Evolutionary conservation across 768 basidiomycete genomes (phyloP).

Genomic region (Suillus cothurnatus): DNA sequence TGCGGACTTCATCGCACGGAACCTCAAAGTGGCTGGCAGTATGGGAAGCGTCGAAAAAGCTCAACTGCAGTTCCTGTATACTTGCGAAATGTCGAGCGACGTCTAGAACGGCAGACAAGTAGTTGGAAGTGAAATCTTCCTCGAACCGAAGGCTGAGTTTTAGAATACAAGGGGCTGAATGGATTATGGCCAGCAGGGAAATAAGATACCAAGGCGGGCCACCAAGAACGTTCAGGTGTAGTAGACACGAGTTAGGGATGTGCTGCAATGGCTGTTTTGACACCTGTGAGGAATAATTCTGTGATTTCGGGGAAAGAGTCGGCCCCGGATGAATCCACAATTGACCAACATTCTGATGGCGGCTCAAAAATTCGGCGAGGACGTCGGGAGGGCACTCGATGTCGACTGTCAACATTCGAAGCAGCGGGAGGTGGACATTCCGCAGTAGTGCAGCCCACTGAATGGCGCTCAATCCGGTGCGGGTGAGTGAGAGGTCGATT

Average conservation of each 20-base stretch:
- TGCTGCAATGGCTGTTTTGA: background rate
- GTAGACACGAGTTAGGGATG: rapidly evolving
- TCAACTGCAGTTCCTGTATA: background rate
- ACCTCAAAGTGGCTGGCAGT: background rate
- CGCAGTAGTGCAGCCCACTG: background rate
- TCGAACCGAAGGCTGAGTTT: background rate
- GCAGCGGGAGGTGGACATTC: background rate
- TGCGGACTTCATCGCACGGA: background rate
- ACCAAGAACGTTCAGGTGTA: background rate
- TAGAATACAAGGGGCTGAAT: background rate
- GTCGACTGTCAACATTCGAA: background rate
- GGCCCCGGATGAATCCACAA: background rate
- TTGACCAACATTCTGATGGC: background rate
- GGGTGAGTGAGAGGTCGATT: background rate
- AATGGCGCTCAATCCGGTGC: background rate
- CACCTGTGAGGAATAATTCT: background rate
- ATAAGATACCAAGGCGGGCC: background rate
- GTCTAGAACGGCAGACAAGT: background rate
- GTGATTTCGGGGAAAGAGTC: background rate
- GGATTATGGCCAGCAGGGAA: background rate
- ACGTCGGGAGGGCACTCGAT: background rate
- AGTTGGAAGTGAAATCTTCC: background rate
- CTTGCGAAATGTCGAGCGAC: background rate
- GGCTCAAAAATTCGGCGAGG: background rate
- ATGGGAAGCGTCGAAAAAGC: background rate